Base-by-base conservation (phyloP, 2,329 filamentous ascomycete genomes). In the Aschersonia sp. region DNA sequence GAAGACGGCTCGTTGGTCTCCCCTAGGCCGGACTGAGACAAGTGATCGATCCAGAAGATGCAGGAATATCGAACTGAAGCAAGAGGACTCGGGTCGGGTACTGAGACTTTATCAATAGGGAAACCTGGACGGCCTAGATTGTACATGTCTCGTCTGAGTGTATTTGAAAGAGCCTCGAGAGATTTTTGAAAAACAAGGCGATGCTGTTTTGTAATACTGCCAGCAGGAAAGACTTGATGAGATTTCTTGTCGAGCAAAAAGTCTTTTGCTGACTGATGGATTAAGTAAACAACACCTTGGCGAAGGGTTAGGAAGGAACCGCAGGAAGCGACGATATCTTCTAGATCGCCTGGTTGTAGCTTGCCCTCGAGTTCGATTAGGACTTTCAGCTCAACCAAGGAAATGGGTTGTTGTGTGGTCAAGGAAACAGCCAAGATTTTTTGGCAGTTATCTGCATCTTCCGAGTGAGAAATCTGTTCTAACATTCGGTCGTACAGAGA, bases 221-320 rank as follows among this genome's bases (percentile, higher is more conserved):
- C 44, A 5, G 61, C 57, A 41, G 67, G 63, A 5, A 68, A 43
- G 14, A 6, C 53, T 11, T 50, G 41, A n/a, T 46, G n/a, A 5
- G 45, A 46, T 45, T 7, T 56, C 47, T 39, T 6, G 39, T 54
- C 35, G 5, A 52, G 32, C 1, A 73, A 48, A 51, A 58, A 68
- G 14, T 71, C 68, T 51, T 69, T 68, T 0, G 66, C 69, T 4
- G 67, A 70, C 48, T 68, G 62, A 50, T 46, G 43, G n/a, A 30
- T 14, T 42, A 42, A 40, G 14, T 37, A 30, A 30, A 22, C 22
- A n/a, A 30, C 41, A 22, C 30, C n/a, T 5, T 30, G 22, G 7
- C 8, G 43, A 10, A 42, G 12, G 22, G n/a, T 29, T 12, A 32
- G 12, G 33, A n/a, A 42, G 14, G 22, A 39, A n/a, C 30, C 39